Evolutionary conservation across 2,329 filamentous ascomycete genomes (phyloP).

Genomic region (Cercospora beticola): DNA sequence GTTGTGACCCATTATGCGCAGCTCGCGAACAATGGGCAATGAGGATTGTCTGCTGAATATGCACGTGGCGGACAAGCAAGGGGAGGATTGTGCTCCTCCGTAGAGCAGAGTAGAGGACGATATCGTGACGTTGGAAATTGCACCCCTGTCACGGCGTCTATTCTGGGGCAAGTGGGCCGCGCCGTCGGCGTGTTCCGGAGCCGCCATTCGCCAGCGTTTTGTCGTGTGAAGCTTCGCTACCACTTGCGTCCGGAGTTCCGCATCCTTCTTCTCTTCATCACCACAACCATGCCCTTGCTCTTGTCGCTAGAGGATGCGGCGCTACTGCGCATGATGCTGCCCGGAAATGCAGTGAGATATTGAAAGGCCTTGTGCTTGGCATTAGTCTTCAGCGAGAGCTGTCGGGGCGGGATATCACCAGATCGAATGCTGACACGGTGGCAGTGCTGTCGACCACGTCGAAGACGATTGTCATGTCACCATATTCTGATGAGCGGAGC

Average conservation of each 20-base stretch:
- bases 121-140: neutral
- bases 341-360: constrained; percentile 9
- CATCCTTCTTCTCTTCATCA: neutral
- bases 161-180: neutral
- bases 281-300: neutral
- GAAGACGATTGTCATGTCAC: neutral
- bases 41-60: neutral
- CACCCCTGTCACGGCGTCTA: neutral
- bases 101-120: neutral
- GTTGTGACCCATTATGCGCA: neutral
- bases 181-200: neutral
- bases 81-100: neutral
- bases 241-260: neutral
- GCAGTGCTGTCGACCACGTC: neutral
- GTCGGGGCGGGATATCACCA: neutral
- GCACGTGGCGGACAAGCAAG: neutral
- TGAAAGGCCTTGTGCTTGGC: neutral
- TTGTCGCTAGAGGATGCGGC: neutral
- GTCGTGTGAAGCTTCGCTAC: neutral
- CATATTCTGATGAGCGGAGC: neutral
- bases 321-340: constrained; percentile 3
- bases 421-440: neutral
- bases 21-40: neutral
- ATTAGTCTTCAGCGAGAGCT: neutral
- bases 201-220: neutral